Base-by-base conservation (phyloP, 1,139 yeast genomes). In the Taiozyma onychis region DNA sequence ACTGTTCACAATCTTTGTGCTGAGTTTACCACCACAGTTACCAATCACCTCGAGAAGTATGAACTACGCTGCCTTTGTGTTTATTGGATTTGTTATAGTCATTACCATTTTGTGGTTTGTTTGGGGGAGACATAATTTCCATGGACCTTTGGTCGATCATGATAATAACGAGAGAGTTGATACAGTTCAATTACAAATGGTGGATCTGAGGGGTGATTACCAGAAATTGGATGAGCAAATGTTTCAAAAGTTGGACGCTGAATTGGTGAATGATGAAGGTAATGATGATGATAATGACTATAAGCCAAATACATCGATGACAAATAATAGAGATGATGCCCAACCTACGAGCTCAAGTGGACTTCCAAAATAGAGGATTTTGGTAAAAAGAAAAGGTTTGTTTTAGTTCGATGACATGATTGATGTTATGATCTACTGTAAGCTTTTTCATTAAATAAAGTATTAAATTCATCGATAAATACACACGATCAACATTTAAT, bases 41-140 rank as follows among this genome's bases (percentile, higher is more conserved):
- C 87, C 86, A 49, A 77, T 88, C 16, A 77, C 80, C 5, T 75
- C 78, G 60, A 64, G 65, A 21, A 74, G 81, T 9, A 85, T 88
- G 91, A 88, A 88, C 66, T 88, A 86, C 63, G 88, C 95, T 0
- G 66, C 82, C 22, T 76, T 78, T 18, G 93, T 84, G 4, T 78
- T 84, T 52, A 51, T 73, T 0, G 60, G 75, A 1, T 81, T 84
- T 55, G 65, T 78, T 1, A 60, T 72, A 0, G 60, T 78, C 39
- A 79, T 85, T 3, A 69, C 80, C 1, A 49, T 77, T 2, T 72
- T 83, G 4, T 85, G 80, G 66, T 67, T 70, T 47, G 61, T 69
- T 10, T 85, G 88, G 88, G 93, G 93, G 0, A 69, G 67, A 43
- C 57, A 69, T 11, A 73, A 78, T 52, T 85, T 85, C 67, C 78